Evolutionary conservation across 805 yeast genomes (phyloP).

Genomic region (Starmerella apicola): DNA sequence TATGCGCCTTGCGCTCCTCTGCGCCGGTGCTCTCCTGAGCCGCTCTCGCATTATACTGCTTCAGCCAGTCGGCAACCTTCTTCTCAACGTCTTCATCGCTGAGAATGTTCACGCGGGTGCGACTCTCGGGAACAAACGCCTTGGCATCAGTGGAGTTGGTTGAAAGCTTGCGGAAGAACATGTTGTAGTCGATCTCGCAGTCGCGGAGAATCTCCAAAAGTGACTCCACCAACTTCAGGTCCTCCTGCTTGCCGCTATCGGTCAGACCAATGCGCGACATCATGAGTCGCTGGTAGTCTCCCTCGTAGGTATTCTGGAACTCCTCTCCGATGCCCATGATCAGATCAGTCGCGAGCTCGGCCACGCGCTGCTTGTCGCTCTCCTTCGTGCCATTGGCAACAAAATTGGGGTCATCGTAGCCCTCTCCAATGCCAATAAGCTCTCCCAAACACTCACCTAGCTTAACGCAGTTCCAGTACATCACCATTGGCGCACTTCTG

Average conservation of each 20-base stretch:
- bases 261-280: conserved; percentile 58
- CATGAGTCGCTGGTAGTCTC: conserved; percentile 44
- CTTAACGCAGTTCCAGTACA: conserved; percentile 87
- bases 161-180: conserved; percentile 50
- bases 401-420: conserved; percentile 35
- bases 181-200: conserved; percentile 65
- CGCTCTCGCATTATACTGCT: conserved; percentile 35
- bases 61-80: conserved; percentile 44
- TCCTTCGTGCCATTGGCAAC: conserved; percentile 25
- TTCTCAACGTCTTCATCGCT: conserved; percentile 29
- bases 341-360: conserved; percentile 50
- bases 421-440: conserved; percentile 59
- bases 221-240: conserved; percentile 38
- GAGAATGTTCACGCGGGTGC: conserved; percentile 25
- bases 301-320: conserved; percentile 50
- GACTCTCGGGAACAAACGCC: conserved; percentile 28
- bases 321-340: conserved; percentile 54
- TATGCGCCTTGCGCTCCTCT: conserved; percentile 30
- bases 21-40: conserved; percentile 31
- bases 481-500: conserved; percentile 69
- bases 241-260: conserved; percentile 30
- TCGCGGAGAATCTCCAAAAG: conserved; percentile 47
- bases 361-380: conserved; percentile 38
- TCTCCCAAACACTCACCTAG: conserved; percentile 77
- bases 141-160: background rate